phyloP scores from a whole-genome alignment of 805 yeast genomes.

The Millerago galiae region DNA sequence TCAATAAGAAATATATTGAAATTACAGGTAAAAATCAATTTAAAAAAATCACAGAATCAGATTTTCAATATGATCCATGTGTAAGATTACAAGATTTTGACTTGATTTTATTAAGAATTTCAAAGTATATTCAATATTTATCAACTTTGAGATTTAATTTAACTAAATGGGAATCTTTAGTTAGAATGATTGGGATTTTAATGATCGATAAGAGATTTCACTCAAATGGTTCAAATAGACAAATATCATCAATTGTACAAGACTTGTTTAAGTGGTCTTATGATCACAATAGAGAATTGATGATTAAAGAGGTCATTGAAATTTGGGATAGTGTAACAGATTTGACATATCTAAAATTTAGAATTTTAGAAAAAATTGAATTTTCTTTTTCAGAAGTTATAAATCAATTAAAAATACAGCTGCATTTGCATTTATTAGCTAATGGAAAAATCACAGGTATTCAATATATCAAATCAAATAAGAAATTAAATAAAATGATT shows the following conservation, averaged over 20 bases:
- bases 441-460: background rate
- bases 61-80: conserved; percentile 5
- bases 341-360: background rate
- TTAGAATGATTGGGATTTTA: conserved; percentile 5
- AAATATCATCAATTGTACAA: background rate
- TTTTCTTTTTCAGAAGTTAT: background rate
- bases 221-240: background rate
- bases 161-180: background rate
- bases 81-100: conserved; percentile 3
- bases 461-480: background rate
- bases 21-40: background rate
- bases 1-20: background rate
- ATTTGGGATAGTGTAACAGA: conserved; percentile 5
- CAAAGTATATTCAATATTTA: conserved; percentile 1
- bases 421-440: background rate
- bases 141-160: background rate
- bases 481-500: background rate
- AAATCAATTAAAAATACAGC: conserved; percentile 2
- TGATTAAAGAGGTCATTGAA: background rate
- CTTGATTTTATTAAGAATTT: conserved; percentile 3
- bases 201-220: conserved; percentile 10
- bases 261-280: conserved; percentile 7
- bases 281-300: background rate
- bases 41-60: background rate
- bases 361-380: conserved; percentile 9